Percentiles rank a stretch among this genome's conserved stretches.
Evolutionary conservation across 2,329 filamentous ascomycete genomes (phyloP).

Genomic region (Venturia aucupariae): DNA sequence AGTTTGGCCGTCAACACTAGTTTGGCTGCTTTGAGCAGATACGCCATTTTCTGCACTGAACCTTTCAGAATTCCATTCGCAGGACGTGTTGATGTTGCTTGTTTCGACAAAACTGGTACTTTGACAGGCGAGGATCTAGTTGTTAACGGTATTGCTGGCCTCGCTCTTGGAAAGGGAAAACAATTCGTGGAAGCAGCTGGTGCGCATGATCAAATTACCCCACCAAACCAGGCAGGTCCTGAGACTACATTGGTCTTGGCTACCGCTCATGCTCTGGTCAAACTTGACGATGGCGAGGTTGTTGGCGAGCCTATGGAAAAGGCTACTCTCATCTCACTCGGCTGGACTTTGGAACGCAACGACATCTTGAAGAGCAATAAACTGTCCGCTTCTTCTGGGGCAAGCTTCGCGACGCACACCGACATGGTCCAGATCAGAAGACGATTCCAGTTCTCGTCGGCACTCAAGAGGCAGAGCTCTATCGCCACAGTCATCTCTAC

Average conservation of each 20-base stretch:
- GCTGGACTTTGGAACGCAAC: slow-evolving; percentile 86
- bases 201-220: slow-evolving; percentile 68
- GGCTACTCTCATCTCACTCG: slow-evolving; percentile 78
- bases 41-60: slow-evolving; percentile 97
- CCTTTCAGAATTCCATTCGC: slow-evolving; percentile 97
- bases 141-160: slow-evolving; percentile 89
- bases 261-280: slow-evolving; percentile 90
- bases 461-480: slow-evolving; percentile 91
- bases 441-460: slow-evolving; percentile 96
- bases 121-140: slow-evolving; percentile 93
- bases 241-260: slow-evolving; percentile 90
- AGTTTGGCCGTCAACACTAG: slow-evolving; percentile 96
- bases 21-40: slow-evolving; percentile 86
- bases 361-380: slow-evolving; percentile 69
- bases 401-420: slow-evolving; percentile 41
- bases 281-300: slow-evolving; percentile 91
- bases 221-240: slow-evolving; percentile 59
- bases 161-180: slow-evolving; percentile 61
- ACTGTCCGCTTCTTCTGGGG: slow-evolving; percentile 35
- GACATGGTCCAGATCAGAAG: slow-evolving; percentile 90
- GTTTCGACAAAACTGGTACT: slow-evolving; percentile 98
- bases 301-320: slow-evolving; percentile 99
- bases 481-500: slow-evolving; percentile 71
- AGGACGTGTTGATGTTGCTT: slow-evolving; percentile 89
- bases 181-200: slow-evolving; percentile 66